Evolutionary conservation across 2,329 filamentous ascomycete species (phyloP), one percentile per base, ranked within the genome.

Genomic region (Colletotrichum cordylinicola): DNA sequence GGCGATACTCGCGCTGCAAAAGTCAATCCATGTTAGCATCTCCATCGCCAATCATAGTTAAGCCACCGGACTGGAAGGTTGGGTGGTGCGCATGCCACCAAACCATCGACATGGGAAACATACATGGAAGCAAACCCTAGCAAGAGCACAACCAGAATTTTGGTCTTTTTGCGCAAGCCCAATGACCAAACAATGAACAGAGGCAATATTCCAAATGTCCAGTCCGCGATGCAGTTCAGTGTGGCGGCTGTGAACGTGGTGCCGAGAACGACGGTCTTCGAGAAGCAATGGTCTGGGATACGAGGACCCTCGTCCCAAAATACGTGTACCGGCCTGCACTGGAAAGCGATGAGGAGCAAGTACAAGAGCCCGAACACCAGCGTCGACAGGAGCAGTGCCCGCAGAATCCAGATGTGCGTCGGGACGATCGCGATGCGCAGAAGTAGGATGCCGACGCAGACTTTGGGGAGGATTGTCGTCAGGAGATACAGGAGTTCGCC

Each of bases 401-500:
- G 84, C 24, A 87, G 74, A 70, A 84, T 83, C 79, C 80, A 81
- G n/a, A 82, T 78, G 69, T 87, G 67, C 6, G 52, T n/a, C 15
- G 79, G 80, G 16, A 81, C 78, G 74, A 84, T 80, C 16, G 85
- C 83, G 70, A 87, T 83, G 68, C 86, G 85, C 18, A 86, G 81
- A 31, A 87, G 81, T 68, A 87, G 84, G 68, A 80, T 82, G 27
- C 83, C 84, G 76, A 87, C 85, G 35, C 84, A 87, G 15, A 86
- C 78, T 73, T 87, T 87, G 58, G 56, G 27, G 3, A 72, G 39
- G 3, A 64, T 16, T 67, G 81, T 82, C 2, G 81, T 78, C 7
- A 85, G 62, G 16, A 86, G 82, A 70, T 87, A 86, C 16, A 84
- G 79, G 1, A 83, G 80, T 70, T 86, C 85, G 60, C 84, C 86